A percentile compares a stretch with the other conserved stretches of the same genome.
Conservation (phyloP, 2,329 filamentous ascomycete species). For the Penicillium sp. region DNA sequence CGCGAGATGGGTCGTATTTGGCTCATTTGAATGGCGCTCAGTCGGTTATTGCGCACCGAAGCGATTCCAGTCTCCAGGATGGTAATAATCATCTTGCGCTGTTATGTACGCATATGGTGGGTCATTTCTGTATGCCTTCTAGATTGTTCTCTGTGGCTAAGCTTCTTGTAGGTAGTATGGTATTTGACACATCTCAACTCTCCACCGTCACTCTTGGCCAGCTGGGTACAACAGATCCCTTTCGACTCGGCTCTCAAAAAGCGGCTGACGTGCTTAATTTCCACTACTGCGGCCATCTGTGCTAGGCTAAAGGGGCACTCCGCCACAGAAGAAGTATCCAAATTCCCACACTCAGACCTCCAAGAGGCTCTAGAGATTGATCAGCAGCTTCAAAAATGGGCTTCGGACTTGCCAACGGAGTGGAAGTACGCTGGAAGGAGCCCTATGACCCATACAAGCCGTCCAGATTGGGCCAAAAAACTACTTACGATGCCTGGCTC, state of each 20-base stretch:
- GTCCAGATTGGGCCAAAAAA: slow-evolving; percentile 2
- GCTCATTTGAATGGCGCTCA: slow-evolving; percentile 15
- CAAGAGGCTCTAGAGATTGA: slow-evolving; percentile 1
- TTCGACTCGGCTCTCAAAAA: slow-evolving; percentile 4
- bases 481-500: slow-evolving; percentile 4
- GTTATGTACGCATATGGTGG: slow-evolving; percentile 12
- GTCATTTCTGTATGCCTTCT: neutral
- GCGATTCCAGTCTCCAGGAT: slow-evolving; percentile 1
- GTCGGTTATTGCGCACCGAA: slow-evolving; percentile 8
- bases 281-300: neutral
- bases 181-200: slow-evolving; percentile 2
- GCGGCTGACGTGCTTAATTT: neutral
- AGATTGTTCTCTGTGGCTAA: neutral
- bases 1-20: slow-evolving; percentile 12
- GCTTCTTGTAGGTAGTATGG: slow-evolving; percentile 3
- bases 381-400: neutral
- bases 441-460: neutral
- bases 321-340: neutral
- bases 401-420: neutral
- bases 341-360: neutral
- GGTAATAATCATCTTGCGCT: slow-evolving; percentile 5
- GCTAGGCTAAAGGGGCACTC: neutral
- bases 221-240: slow-evolving; percentile 10
- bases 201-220: slow-evolving; percentile 1
- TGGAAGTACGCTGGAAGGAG: neutral